Conservation (phyloP, 2,329 filamentous ascomycete species). For the Trichoderma arundinaceum region DNA sequence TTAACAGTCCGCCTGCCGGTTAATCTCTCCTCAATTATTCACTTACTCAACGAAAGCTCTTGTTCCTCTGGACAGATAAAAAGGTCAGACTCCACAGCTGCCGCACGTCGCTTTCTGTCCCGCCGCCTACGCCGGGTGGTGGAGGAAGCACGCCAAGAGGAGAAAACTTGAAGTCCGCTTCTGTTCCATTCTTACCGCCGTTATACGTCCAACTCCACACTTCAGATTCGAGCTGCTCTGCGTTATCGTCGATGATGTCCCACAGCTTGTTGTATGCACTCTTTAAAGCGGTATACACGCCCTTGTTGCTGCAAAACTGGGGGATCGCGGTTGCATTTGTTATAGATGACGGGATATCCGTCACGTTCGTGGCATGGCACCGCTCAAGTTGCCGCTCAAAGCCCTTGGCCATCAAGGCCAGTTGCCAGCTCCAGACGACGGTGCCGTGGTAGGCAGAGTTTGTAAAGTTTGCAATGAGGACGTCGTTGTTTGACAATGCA, state of each 20-base stretch:
- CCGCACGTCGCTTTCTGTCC: slow-evolving; percentile 31
- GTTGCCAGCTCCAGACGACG: slow-evolving; percentile 68
- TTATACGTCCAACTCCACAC: slow-evolving; percentile 68
- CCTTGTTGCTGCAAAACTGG: slow-evolving; percentile 56
- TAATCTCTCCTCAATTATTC: not conserved
- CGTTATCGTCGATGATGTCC: slow-evolving; percentile 64
- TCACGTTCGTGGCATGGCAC: slow-evolving; percentile 46
- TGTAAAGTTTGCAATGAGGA: slow-evolving; percentile 58
- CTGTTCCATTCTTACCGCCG: not conserved
- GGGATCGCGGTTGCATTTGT: slow-evolving; percentile 37
- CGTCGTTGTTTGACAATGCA: slow-evolving; percentile 56
- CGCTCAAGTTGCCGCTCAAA: slow-evolving; percentile 62
- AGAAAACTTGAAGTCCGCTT: slow-evolving; percentile 34
- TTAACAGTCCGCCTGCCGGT: not conserved
- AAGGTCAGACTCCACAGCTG: slow-evolving; percentile 34
- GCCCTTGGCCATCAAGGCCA: slow-evolving; percentile 68
- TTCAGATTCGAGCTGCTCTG: slow-evolving; percentile 57
- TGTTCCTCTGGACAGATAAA: slow-evolving; percentile 29
- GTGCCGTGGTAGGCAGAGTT: slow-evolving; percentile 66
- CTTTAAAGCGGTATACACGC: slow-evolving; percentile 52
- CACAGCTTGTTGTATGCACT: slow-evolving; percentile 64
- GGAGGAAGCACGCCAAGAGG: slow-evolving; percentile 36
- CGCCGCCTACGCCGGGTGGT: slow-evolving; percentile 30
- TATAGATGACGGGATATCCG: not conserved
- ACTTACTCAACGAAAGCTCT: not conserved